A percentile compares a stretch with the other conserved stretches of the same genome.
Conservation (phyloP, 208 protist genomes). For the Wallacemonas sp. region DNA sequence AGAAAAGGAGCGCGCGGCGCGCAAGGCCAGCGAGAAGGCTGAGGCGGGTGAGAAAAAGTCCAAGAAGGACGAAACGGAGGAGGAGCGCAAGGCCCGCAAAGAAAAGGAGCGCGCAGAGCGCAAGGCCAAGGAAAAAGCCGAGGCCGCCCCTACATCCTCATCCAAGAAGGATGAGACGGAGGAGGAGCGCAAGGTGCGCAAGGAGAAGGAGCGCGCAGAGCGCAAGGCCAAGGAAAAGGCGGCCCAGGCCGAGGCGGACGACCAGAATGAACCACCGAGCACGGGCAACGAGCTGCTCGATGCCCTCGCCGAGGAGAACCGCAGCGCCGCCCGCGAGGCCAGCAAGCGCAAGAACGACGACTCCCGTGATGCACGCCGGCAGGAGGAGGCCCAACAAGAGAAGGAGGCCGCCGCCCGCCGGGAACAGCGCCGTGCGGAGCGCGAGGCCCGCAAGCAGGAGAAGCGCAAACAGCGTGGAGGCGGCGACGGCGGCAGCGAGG, state of each 20-base stretch:
- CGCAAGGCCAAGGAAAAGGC: background rate
- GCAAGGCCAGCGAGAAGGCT: constrained; percentile 13
- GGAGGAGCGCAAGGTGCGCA: constrained; percentile 39
- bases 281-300: constrained; percentile 26
- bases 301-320: constrained; percentile 58
- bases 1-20: constrained; percentile 49
- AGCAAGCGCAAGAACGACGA: constrained; percentile 14
- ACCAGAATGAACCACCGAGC: background rate
- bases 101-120: constrained; percentile 28
- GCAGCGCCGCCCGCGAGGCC: constrained; percentile 19
- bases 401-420: constrained; percentile 17
- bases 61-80: constrained; percentile 38
- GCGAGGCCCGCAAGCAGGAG: constrained; percentile 18
- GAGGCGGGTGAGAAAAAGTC: constrained; percentile 18
- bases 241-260: background rate
- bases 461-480: constrained; percentile 20
- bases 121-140: constrained; percentile 36
- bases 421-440: constrained; percentile 20
- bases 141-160: background rate
- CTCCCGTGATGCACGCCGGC: background rate
- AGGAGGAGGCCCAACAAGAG: constrained; percentile 3
- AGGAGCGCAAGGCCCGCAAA: constrained; percentile 47
- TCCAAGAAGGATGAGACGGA: constrained; percentile 31
- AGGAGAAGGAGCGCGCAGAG: constrained; percentile 39
- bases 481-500: constrained; percentile 14